Evolutionary conservation across 108 stramenopile species (phyloP), one percentile per base, ranked within the genome.

Genomic region (Cylindrotheca closterium): DNA sequence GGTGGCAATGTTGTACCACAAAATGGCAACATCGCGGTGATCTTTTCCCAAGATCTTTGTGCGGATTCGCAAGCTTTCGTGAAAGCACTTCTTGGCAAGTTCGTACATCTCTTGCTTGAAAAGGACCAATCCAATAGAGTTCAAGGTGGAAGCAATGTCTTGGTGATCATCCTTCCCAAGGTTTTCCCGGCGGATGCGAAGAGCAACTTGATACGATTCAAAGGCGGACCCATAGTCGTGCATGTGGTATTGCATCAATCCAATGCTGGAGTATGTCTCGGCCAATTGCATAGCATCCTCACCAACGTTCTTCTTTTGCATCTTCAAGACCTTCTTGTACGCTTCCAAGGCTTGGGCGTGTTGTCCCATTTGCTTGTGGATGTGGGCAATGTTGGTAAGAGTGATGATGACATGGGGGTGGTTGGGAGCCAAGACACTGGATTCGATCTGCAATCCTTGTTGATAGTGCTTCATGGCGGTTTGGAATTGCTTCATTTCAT

Each of bases 381-480:
- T 62, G 47, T 74, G 73, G 37, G 55, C 75, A 55, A 78, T 70
- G 58, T 81, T 78, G 4, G 67, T 68, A 4, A 75, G 48, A 22
- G 77, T 78, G 50, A 81, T 67, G 30, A 78, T 67, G 24, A 80
- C 72, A 48, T 85, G 75, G 18, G 77, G 77, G 63, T 88, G 80
- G 32, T 76, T 60, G 5, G 47, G 33, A 31, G 73, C 62, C 5
- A 86, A 59, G 2, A 85, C 72, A 0, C 46, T 50, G 21, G 56
- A 58, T 58, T 89, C 88, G n/a, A 89, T 74, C 3, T 66, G 46
- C 19, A 86, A 75, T 17, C 84, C 84, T 47, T 86, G 62, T 28
- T 74, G 62, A 59, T 89, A 89, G 32, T 72, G 77, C 15, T 51
- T 55, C 61, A 89, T 63, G 19, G 88, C 88, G 4, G 75, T 55